Percentiles rank a stretch among this genome's conserved stretches.
Evolutionary conservation across 805 yeast genomes (phyloP).

Genomic region (Saccharomycopsis babjevae): DNA sequence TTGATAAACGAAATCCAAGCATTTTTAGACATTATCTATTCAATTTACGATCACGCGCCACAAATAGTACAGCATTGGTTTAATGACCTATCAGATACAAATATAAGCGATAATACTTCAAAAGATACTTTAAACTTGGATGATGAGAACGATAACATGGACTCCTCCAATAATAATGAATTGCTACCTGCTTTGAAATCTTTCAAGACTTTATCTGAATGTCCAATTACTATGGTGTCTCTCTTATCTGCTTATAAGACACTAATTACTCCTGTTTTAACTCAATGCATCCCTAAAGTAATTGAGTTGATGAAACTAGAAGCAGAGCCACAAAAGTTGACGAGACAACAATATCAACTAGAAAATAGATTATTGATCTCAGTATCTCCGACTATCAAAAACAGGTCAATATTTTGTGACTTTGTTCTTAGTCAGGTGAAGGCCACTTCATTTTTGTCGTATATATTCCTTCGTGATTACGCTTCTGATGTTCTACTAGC

Average conservation of each 20-base stretch:
- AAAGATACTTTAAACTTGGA: slow-evolving; percentile 12
- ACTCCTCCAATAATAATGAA: slow-evolving; percentile 19
- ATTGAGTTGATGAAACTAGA: slow-evolving; percentile 64
- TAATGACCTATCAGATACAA: slow-evolving; percentile 23
- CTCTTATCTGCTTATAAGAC: slow-evolving; percentile 80
- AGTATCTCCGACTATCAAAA: slow-evolving; percentile 64
- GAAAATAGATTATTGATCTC: slow-evolving; percentile 54
- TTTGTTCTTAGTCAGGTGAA: slow-evolving; percentile 89
- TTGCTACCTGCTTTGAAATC: slow-evolving; percentile 65
- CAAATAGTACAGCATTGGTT: slow-evolving; percentile 64
- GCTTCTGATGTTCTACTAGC: slow-evolving; percentile 51
- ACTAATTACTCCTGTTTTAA: slow-evolving; percentile 59
- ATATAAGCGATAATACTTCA: not conserved
- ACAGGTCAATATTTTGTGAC: slow-evolving; percentile 75
- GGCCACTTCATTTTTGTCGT: slow-evolving; percentile 91
- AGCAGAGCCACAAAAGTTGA: slow-evolving; percentile 70
- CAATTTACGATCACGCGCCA: slow-evolving; percentile 72
- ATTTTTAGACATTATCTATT: slow-evolving; percentile 65
- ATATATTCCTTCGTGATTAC: slow-evolving; percentile 77
- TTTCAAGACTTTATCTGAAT: slow-evolving; percentile 87
- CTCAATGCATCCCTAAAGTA: slow-evolving; percentile 71
- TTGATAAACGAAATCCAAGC: slow-evolving; percentile 64
- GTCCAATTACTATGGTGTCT: slow-evolving; percentile 94
- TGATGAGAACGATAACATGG: not conserved
- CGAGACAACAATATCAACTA: slow-evolving; percentile 46